Evolutionary conservation across 345 rosid species (phyloP), one percentile per base, ranked within the genome.

Genomic region (Boechera divaricarpa): DNA sequence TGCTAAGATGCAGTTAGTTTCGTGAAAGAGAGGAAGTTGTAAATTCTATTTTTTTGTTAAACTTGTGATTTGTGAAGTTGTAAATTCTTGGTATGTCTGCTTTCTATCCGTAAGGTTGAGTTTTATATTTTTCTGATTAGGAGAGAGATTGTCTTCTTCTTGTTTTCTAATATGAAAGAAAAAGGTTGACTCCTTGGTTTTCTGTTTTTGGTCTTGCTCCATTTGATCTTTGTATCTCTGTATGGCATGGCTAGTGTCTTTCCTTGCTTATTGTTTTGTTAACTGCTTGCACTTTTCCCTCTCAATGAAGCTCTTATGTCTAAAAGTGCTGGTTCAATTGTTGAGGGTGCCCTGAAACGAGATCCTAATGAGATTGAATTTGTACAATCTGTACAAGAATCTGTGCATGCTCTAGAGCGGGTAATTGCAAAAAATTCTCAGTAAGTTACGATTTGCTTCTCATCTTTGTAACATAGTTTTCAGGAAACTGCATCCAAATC

Each of bases 351-450:
- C 31, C 80, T 93, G 66, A 92, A 86, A 83, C 88, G 97, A 86
- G 99, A 95, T 80, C 98, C 99, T 61, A 87, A 95, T 79, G 99
- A 95, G 88, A 78, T 81, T 65, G 99, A 95, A 74, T 95, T 92
- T 85, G 81, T 91, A 70, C 99, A 95, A 81, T 87, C 91, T 35
- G 93, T 95, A 60, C 99, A 95, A 84, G 99, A 95, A 87, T 87
- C 82, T 70, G 91, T 93, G 77, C 99, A 91, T 84, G 98, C 96
- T 80, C 83, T 95, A 83, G 99, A 95, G 81, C 94, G 97, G 85
- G 99, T 95, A 70, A 93, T 95, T 69, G 97, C 97, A 7, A 95
- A 95, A 80, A 93, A 95, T 86, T 74, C 94, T 58, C 92, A 89
- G 99, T 95, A 87, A 90, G 99, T 88, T 82, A 70, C 56, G 39